Base-by-base conservation (phyloP, 1,139 yeast species). In the Suhomyces atakaporum region DNA sequence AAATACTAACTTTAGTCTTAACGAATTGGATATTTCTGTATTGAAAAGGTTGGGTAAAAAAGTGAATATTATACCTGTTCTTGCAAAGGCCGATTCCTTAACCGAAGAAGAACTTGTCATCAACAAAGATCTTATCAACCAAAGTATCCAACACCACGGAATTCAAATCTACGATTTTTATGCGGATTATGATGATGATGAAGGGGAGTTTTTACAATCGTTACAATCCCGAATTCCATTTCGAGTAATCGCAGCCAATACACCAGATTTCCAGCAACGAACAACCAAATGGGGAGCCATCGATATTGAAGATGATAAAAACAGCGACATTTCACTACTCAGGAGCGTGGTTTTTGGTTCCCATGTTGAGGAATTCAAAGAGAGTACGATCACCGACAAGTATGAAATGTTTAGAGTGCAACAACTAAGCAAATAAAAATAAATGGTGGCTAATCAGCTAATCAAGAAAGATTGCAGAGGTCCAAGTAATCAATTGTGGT, bases 11-110 rank as follows among this genome's bases (percentile, higher is more conserved):
- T 12, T 3, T 25, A 57, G 66, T 58, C 53, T 71, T 31, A 57
- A 50, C 39, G 58, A 58, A 12, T 49, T 64, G 33, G 81, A 76
- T 47, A 63, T 79, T 24, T 64, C 63, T 29, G 60, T 74, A 27
- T 75, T 82, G 79, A 67, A 68, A 42, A 58, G 53, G 29, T 59
- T 82, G 16, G 64, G 79, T 5, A 55, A 63, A 19, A 70, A 71
- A 43, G 79, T 75, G 19, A 81, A 81, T 52, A 62, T 82, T 5
- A 62, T 82, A 23, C 82, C 86, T 2, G 60, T 81, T 9, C 62
- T 81, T 38, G 63, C 76, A 16, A 77, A 81, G 48, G 71, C 83
- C 2, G 89, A 82, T 53, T 57, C 75, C 3, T 62, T 79, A 33
- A 79, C 82, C 0, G 61, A 56, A 12, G 54, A 55, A 2, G 86